Conservation (phyloP, 2,329 filamentous ascomycete genomes). For the Calonectria multiphialidica region DNA sequence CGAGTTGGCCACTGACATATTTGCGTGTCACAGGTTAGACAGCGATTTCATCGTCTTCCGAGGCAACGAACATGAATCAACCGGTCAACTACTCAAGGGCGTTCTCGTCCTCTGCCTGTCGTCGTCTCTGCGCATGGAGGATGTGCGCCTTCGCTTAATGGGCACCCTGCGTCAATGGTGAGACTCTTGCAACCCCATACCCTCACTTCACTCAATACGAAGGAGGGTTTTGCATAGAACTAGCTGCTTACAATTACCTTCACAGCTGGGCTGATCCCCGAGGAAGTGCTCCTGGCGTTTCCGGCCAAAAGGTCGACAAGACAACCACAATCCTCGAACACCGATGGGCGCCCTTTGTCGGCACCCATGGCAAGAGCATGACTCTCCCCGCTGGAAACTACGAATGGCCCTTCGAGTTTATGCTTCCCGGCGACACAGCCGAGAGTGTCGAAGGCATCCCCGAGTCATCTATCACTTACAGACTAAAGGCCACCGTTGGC, state of each 20-base stretch:
- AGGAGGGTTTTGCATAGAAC: background rate
- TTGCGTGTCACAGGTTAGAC: constrained; percentile 68
- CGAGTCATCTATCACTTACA: constrained; percentile 90
- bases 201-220: background rate
- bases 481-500: constrained; percentile 89
- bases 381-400: constrained; percentile 81
- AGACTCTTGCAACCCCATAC: constrained; percentile 51
- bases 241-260: constrained; percentile 28
- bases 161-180: constrained; percentile 77
- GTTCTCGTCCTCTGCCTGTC: constrained; percentile 80
- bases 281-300: constrained; percentile 68
- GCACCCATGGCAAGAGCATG: constrained; percentile 66
- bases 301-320: constrained; percentile 70
- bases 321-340: constrained; percentile 74
- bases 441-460: constrained; percentile 93
- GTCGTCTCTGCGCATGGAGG: constrained; percentile 76
- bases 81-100: constrained; percentile 80
- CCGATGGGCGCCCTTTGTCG: constrained; percentile 76
- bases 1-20: constrained; percentile 17
- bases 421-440: constrained; percentile 77
- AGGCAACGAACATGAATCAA: constrained; percentile 79
- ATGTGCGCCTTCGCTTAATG: constrained; percentile 78
- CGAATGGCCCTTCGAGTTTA: constrained; percentile 83
- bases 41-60: constrained; percentile 85
- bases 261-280: constrained; percentile 64